Base-by-base conservation (phyloP, 169 alveolate species). In the Plasmodium gallinaceum region DNA sequence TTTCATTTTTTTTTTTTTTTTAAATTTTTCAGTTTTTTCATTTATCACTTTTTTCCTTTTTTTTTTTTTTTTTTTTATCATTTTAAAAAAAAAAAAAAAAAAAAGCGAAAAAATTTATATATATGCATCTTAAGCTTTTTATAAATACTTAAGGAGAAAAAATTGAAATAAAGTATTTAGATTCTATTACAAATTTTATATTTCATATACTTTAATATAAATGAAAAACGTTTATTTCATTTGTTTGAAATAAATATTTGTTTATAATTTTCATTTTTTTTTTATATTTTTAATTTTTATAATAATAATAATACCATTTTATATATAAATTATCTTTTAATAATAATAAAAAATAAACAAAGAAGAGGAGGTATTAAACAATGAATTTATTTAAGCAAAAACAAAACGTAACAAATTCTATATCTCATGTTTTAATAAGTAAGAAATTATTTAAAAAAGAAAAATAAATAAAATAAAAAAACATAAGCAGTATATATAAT, bases 341-440 rank as follows among this genome's bases (percentile, higher is more conserved):
- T 16, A 16, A 62, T 12, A 54, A 54, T 12, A 54, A 54, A 10
- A 10, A 54, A 62, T 18, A 76, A 5, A 76, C 43, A 45, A 32
- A 48, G 65, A 46, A 80, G 46, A 52, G 45, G 7, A 16, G 37
- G 32, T 48, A 48, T 48, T 48, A 5, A 51, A 75, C 60, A 64
- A 80, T 80, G 90, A 80, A 80, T 80, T 14, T 80, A 68, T 80
- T 80, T 71, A 80, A 80, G 83, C 71, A 68, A 52, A 52, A 66
- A 46, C 39, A 51, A 39, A 80, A 66, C 22, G 20, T 70, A 16
- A 32, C 88, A 37, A 80, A 48, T 80, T 66, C 90, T 46, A 80
- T 80, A 68, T 68, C 90, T 54, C 90, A 80, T 18, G 57, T 80
- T 66, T 80, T 80, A 58, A 80, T 80, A 20, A 80, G 90, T 80